Percentiles rank a stretch among this genome's conserved stretches.
Evolutionary conservation across 495 filamentous ascomycete genomes (phyloP).

Genomic region (Cudoniella acicularis): DNA sequence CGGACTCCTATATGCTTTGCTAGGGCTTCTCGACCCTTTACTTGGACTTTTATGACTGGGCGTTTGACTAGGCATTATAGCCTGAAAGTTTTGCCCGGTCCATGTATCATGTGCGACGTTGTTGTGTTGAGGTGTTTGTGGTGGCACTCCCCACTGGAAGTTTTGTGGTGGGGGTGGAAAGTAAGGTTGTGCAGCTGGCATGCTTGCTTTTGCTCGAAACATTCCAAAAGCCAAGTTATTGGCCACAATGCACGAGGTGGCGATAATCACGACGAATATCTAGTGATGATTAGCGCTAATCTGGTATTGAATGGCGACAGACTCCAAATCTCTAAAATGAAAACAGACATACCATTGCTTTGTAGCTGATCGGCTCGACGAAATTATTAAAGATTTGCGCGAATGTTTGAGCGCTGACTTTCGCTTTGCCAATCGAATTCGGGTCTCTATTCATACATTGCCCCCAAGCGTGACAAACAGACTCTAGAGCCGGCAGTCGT

Average conservation of each 20-base stretch:
- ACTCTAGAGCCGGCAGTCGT: slow-evolving; percentile 69
- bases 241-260: slow-evolving; percentile 52
- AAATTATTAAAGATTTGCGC: slow-evolving; percentile 76
- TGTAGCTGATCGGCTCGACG: slow-evolving; percentile 67
- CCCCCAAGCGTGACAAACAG: slow-evolving; percentile 73
- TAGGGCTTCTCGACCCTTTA: slow-evolving; percentile 22
- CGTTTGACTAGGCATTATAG: slow-evolving; percentile 26
- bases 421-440: slow-evolving; percentile 58
- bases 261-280: slow-evolving; percentile 50
- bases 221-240: slow-evolving; percentile 54
- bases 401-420: slow-evolving; percentile 70
- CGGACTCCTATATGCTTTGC: slow-evolving; percentile 21
- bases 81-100: slow-evolving; percentile 8
- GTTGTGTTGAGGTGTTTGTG: slow-evolving; percentile 17
- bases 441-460: slow-evolving; percentile 80
- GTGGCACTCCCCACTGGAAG: slow-evolving; percentile 22
- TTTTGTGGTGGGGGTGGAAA: slow-evolving; percentile 10
- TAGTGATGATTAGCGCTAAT: slow-evolving; percentile 12
- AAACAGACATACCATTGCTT: slow-evolving; percentile 57
- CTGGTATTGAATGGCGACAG: not conserved
- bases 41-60: slow-evolving; percentile 25
- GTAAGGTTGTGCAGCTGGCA: slow-evolving; percentile 20
- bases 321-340: not conserved
- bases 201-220: slow-evolving; percentile 33
- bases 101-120: slow-evolving; percentile 13